phyloP scores from a whole-genome alignment of 2,329 filamentous ascomycete species.

The Fusarium pseudocircinatum region DNA sequence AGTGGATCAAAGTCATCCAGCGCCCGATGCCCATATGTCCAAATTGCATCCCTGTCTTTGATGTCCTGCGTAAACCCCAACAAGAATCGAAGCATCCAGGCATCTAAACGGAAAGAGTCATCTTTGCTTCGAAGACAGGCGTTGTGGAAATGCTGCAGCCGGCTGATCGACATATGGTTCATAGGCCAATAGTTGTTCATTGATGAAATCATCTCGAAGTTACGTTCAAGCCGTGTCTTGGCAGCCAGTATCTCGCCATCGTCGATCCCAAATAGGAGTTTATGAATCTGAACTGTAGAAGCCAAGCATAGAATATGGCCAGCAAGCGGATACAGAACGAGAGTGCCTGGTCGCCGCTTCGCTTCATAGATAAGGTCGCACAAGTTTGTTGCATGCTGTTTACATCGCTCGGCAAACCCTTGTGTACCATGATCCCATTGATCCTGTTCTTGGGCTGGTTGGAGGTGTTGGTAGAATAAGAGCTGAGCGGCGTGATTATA shows the following conservation, averaged over 20 bases:
- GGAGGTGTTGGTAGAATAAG: not conserved
- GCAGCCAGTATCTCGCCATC: constrained; percentile 45
- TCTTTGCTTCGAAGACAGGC: constrained; percentile 11
- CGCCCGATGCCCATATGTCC: not conserved
- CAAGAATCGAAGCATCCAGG: constrained; percentile 20
- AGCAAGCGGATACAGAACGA: not conserved
- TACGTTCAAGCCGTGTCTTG: constrained; percentile 51
- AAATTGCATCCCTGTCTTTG: not conserved
- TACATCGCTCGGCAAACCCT: not conserved
- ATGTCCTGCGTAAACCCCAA: not conserved
- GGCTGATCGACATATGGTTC: constrained; percentile 1
- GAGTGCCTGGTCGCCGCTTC: not conserved
- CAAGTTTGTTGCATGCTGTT: not conserved
- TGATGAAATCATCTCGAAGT: constrained; percentile 56
- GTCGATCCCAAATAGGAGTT: not conserved
- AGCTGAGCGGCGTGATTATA: not conserved
- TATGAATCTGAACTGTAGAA: not conserved
- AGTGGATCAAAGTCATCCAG: not conserved
- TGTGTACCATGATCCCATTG: not conserved
- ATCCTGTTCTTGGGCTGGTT: not conserved
- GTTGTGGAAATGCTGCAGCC: constrained; percentile 15
- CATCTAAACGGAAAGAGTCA: constrained; percentile 8
- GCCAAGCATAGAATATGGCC: not conserved
- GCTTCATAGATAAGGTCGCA: not conserved
- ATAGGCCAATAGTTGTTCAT: constrained; percentile 54